Base-by-base conservation (phyloP, 768 basidiomycete species). In the Hericium coralloides region DNA sequence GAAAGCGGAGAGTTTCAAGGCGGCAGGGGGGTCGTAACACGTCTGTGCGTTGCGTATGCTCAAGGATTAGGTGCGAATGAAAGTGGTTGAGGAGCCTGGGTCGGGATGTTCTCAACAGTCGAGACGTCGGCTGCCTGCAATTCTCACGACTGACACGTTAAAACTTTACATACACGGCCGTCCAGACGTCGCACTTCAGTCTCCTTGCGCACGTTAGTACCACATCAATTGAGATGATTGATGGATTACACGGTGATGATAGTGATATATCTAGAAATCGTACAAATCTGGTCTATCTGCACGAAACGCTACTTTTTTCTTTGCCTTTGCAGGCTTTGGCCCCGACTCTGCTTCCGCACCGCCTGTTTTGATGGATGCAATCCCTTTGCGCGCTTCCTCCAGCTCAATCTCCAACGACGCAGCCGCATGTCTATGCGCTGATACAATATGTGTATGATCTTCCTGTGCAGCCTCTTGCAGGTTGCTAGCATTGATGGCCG, bases 201-300 rank as follows among this genome's bases (percentile, higher is more conserved):
- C n/a, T 15, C n/a, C n/a, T 20, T 45, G 43, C 43, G 43, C 43
- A 20, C 20, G 15, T 45, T 7, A 20, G 5, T 17, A 45, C 20
- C 43, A 45, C 20, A 45, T 45, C 43, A 45, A 45, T 20, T 45
- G n/a, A 20, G 20, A 31, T 17, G 20, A 45, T 45, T 20, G 43
- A 45, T 45, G 43, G 43, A 45, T n/a, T 45, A 45, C 43, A 45
- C n/a, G n/a, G 43, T 17, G 20, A n/a, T 18, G 43, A 31, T 6
- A 31, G 31, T 31, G 31, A 31, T 31, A 31, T 31, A 31, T 31
- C 6, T 6, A 31, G 31, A 88, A 89, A 64, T 87, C 88, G 66
- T 89, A 89, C 69, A 89, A 61, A 60, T 89, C 88, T 31, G 81
- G 83, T 58, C 75, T 72, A 63, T 87, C 85, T 56, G 81, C 79